These are phyloP conservation scores for Nemania serpens DNA, from an alignment of 2,329 filamentous ascomycete species.

Conservation along the genomic window DNA sequence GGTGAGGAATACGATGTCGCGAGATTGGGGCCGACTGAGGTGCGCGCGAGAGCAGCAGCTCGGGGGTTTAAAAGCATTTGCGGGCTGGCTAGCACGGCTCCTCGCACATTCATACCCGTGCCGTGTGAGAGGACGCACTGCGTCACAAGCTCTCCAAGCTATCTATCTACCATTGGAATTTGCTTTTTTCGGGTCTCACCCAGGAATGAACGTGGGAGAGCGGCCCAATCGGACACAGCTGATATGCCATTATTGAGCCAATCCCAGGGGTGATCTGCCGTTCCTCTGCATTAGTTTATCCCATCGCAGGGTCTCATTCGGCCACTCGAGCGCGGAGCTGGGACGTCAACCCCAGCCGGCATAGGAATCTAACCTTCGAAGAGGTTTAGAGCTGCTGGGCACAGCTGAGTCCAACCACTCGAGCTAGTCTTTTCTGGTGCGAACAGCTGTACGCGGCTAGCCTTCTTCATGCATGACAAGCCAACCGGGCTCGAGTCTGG, in stretches of 20 bases:
- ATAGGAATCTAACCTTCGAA: constrained; percentile 1
- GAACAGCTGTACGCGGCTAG: constrained; percentile 14
- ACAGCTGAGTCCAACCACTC: constrained; percentile 19
- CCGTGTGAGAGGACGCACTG: constrained; percentile 10
- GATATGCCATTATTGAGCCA: constrained; percentile 24
- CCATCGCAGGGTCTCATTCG: background rate
- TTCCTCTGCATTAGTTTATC: constrained; percentile 21
- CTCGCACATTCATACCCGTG: constrained; percentile 8
- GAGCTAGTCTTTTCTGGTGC: constrained; percentile 19
- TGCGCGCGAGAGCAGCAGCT: background rate
- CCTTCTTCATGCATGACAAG: constrained; percentile 13
- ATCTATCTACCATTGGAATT: constrained; percentile 1
- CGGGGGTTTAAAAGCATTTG: constrained; percentile 21
- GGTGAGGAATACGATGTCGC: constrained; percentile 1
- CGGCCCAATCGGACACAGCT: constrained; percentile 19
- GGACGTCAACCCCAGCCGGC: background rate
- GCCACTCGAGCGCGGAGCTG: constrained; percentile 2
- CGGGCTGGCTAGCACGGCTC: background rate
- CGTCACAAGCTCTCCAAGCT: constrained; percentile 19
- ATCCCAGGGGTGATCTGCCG: constrained; percentile 28
- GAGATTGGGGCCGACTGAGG: background rate
- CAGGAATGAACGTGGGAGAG: constrained; percentile 12
- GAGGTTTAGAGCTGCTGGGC: constrained; percentile 14
- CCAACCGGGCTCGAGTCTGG: constrained; percentile 12
- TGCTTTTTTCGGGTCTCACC: constrained; percentile 26